Evolutionary conservation across 306 rosid genomes (phyloP).

Genomic region (Benincasa hispida): DNA sequence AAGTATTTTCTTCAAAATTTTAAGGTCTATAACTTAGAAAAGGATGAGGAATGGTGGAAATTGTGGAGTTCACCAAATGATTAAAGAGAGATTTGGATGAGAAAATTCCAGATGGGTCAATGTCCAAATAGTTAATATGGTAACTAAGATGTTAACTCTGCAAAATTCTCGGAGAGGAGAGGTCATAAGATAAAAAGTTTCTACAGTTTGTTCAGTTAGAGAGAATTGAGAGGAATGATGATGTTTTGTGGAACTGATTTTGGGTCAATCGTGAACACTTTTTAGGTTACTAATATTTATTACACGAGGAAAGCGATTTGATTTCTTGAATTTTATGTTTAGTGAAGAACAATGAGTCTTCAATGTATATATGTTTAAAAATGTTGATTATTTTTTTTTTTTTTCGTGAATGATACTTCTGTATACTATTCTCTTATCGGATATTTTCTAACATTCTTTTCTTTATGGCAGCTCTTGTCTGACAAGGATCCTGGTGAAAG

Average conservation of each 20-base stretch:
- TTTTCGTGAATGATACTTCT: background rate
- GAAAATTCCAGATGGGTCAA: background rate
- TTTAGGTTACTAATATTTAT: background rate
- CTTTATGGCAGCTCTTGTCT: slow-evolving; percentile 54
- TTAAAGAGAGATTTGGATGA: background rate
- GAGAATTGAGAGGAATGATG: background rate
- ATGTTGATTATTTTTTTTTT: background rate
- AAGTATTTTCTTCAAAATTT: background rate
- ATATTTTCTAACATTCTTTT: background rate
- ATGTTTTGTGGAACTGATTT: background rate
- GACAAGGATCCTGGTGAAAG: slow-evolving; percentile 99
- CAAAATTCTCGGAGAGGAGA: background rate
- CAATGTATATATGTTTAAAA: background rate
- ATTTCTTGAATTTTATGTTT: background rate
- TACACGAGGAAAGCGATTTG: background rate
- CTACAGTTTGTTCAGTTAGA: background rate
- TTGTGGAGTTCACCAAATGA: background rate
- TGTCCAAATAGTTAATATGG: background rate
- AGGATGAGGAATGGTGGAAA: background rate
- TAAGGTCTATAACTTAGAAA: background rate
- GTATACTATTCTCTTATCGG: background rate
- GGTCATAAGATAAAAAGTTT: background rate
- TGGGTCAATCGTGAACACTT: background rate
- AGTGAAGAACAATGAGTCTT: background rate
- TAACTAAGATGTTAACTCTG: background rate